Base-by-base conservation (phyloP, 495 filamentous ascomycete species). In the Ramalina intermedia region DNA sequence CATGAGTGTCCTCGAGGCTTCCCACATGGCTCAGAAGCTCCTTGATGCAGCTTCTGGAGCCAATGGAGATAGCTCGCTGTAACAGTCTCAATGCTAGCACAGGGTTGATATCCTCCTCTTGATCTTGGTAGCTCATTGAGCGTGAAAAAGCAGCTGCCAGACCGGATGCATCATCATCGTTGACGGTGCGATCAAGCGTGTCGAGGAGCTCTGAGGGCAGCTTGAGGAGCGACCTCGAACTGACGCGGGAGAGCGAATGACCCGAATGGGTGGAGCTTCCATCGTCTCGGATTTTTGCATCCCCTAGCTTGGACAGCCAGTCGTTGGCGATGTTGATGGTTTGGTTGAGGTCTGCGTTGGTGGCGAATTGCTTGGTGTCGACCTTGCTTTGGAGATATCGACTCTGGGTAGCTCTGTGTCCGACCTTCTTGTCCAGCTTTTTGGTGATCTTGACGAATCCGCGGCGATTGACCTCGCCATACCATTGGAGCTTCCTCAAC, bases 381-480 rank as follows among this genome's bases (percentile, higher is more conserved):
- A 98, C 90, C 67, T 91, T 93, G 16, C 84, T 82, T 42, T 81
- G 78, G 43, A 96, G 67, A 56, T 95, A 96, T 36, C 76, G 74
- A 53, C 84, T 76, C 65, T 95, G 88, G 0, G 82, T 80, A 48
- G 78, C 72, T 1, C 76, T 72, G 7, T 76, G 73, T 3, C 77
- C 74, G 3, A 94, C 71, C 65, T 89, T 94, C 68, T 95, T 95
- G 67, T 95, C 88, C 18, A 94, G 69, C 64, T 98, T 98, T 70
- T 96, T 98, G 18, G 88, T 90, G 64, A 98, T 96, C 67, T 98
- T 98, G 56, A 93, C 74, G 58, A 98, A 98, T 0, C 91, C 91
- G 50, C 85, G 76, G 35, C 89, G 76, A 59, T 98, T 98, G 55
- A 96, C 88, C 67, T 96, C 91, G 24, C 87, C 93, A 54, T 95